Conservation (phyloP, 2,329 filamentous ascomycete genomes). For the Aspergillus oerlinghausenensis region DNA sequence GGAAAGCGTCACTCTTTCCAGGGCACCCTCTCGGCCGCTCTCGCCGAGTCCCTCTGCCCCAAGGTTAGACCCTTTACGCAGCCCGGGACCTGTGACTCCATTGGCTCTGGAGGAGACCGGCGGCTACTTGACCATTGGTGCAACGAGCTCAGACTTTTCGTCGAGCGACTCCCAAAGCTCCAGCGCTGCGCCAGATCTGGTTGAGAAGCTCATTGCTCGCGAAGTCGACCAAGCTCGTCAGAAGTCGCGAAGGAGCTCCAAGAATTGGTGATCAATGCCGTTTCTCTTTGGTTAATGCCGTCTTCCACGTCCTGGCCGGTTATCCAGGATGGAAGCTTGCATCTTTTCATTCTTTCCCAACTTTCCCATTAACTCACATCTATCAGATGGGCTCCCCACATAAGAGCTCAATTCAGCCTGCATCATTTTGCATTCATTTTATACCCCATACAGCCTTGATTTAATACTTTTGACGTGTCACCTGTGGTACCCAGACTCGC, state of each 20-base stretch:
- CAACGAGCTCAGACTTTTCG: conserved; percentile 13
- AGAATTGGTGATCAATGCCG: conserved; percentile 21
- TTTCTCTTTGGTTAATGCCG: no score
- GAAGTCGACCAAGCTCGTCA: conserved; percentile 30
- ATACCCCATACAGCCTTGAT: conserved; percentile 7
- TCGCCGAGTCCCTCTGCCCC: conserved; percentile 39
- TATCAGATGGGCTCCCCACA: not conserved
- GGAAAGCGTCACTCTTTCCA: conserved; percentile 30
- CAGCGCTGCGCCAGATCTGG: conserved; percentile 26
- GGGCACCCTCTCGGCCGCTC: conserved; percentile 22
- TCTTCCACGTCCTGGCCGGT: conserved; percentile 10
- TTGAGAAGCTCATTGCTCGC: conserved; percentile 31
- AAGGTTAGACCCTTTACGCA: conserved; percentile 41
- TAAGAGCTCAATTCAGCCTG: not conserved
- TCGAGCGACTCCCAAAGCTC: conserved; percentile 19
- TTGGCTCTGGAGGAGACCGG: conserved; percentile 39
- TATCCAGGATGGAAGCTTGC: conserved; percentile 5
- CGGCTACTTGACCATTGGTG: conserved; percentile 38
- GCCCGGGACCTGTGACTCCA: conserved; percentile 45
- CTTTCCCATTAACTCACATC: not conserved
- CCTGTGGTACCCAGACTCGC: not conserved
- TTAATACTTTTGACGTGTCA: conserved; percentile 10
- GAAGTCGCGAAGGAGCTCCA: conserved; percentile 23
- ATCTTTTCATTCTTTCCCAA: not conserved
- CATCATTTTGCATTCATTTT: not conserved